Percentiles rank a stretch among this genome's conserved stretches.
phyloP scores from a whole-genome alignment of 2,329 filamentous ascomycete species.

The Neopestalotiopsis sp. region DNA sequence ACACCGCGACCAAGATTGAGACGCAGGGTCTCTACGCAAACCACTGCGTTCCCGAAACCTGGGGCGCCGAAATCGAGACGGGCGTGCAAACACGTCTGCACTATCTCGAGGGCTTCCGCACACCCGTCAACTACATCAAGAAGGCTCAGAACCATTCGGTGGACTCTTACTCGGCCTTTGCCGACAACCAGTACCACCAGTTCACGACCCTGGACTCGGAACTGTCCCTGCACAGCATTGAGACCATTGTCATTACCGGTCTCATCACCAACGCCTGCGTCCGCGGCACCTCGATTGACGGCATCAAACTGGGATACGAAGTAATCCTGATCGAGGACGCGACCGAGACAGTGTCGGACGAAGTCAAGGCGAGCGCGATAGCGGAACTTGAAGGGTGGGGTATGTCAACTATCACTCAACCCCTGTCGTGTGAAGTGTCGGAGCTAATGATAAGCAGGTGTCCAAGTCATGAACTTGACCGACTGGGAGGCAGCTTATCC shows the following conservation, averaged over 20 bases:
- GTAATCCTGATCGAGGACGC: slow-evolving; percentile 26
- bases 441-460: slow-evolving; percentile 7
- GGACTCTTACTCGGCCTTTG: slow-evolving; percentile 28
- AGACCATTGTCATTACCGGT: slow-evolving; percentile 25
- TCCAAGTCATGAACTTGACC: slow-evolving; percentile 13
- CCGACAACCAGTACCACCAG: slow-evolving; percentile 27
- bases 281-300: slow-evolving; percentile 26
- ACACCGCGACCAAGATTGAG: slow-evolving; percentile 25
- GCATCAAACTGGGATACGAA: slow-evolving; percentile 26
- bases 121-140: slow-evolving; percentile 28
- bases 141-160: slow-evolving; percentile 28
- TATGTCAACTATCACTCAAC: background rate
- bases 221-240: slow-evolving; percentile 24
- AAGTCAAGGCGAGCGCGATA: slow-evolving; percentile 24
- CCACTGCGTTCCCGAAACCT: slow-evolving; percentile 26
- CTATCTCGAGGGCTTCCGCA: slow-evolving; percentile 23
- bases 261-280: slow-evolving; percentile 27
- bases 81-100: slow-evolving; percentile 25
- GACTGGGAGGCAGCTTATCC: slow-evolving; percentile 6
- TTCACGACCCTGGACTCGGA: slow-evolving; percentile 27
- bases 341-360: slow-evolving; percentile 23
- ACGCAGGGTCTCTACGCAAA: slow-evolving; percentile 26
- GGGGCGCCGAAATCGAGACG: slow-evolving; percentile 25
- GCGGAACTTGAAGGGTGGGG: slow-evolving; percentile 26
- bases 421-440: background rate